Base-by-base conservation (phyloP, 371 early-diverging fungal species). In the Rhizomucor pusillus region DNA sequence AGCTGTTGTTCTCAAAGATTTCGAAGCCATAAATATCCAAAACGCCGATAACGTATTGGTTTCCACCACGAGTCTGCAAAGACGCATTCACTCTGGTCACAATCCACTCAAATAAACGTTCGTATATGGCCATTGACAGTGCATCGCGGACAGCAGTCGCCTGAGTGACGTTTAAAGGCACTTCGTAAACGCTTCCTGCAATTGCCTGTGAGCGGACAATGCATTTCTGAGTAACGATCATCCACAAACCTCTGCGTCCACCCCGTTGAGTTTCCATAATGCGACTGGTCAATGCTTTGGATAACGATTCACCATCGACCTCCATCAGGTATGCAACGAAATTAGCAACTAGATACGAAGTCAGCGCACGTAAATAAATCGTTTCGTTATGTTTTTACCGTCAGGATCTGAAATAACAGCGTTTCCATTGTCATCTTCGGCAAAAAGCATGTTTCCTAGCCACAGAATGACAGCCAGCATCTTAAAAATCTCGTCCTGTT, bases 11-110 rank as follows among this genome's bases (percentile, higher is more conserved):
- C 54, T 97, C 83, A 65, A 94, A 94, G 56, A 95, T 93, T 81
- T 94, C 94, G 67, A 97, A 94, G 46, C 99, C 94, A 64, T 95
- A 93, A 76, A 97, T 92, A 82, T 99, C 94, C 70, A 98, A 70
- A 7, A 98, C 97, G 58, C 98, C 99, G 40, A 98, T 81, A 12
- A 90, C 90, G 52, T 91, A 85, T 18, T 82, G 78, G 33, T 85
- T 79, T 7, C 80, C 69, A 16, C 76, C 72, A 39, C 84, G 82
- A 11, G 86, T 78, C 50, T 85, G 80, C 44, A 92, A 67, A 5
- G 93, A 88, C 18, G 80, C 60, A 63, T 94, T 94, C 52, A 93
- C 85, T 52, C 91, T 87, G 33, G 80, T 70, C 37, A 98, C 92
- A 50, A 94, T 90, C 93, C 93, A 94, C 62, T 94, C 93, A 56